These are phyloP conservation scores for Paraconiothyrium sp. DNA, from an alignment of 2,329 filamentous ascomycete genomes.

Conservation along the genomic window DNA sequence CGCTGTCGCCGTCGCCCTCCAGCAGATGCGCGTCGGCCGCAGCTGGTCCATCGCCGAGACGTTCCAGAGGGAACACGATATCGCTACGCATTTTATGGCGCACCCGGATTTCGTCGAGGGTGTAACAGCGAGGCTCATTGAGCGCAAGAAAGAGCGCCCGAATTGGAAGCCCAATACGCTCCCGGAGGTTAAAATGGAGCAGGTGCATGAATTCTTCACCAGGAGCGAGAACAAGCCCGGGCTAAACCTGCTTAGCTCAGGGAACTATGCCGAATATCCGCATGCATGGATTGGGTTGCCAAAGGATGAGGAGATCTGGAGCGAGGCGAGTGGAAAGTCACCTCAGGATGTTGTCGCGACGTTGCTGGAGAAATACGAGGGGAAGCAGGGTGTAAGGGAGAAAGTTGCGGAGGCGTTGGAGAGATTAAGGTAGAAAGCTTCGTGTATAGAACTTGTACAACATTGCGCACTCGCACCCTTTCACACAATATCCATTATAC, in stretches of 20 bases:
- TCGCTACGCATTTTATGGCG: conserved; percentile 88
- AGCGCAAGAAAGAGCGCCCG: conserved; percentile 72
- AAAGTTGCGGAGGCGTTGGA: conserved; percentile 71
- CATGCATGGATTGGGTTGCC: conserved; percentile 76
- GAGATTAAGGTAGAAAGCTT: conserved; percentile 23
- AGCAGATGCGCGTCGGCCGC: conserved; percentile 79
- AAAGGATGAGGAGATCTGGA: conserved; percentile 69
- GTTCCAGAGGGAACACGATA: conserved; percentile 85
- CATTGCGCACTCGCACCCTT: not conserved
- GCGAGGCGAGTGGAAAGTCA: conserved; percentile 49
- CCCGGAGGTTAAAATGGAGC: conserved; percentile 67
- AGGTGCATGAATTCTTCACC: conserved; percentile 75
- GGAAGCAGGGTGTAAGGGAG: conserved; percentile 62
- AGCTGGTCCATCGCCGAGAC: conserved; percentile 84
- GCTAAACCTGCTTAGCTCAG: conserved; percentile 69
- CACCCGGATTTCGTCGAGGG: conserved; percentile 92
- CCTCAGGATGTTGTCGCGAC: conserved; percentile 50
- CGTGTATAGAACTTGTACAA: conserved; percentile 9
- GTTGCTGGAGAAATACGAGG: conserved; percentile 53
- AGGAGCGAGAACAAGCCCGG: conserved; percentile 29
- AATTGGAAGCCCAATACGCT: conserved; percentile 80
- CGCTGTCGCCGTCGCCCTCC: conserved; percentile 82
- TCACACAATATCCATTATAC: not conserved
- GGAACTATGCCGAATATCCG: conserved; percentile 77
- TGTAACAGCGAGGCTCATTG: conserved; percentile 81